Base-by-base conservation (phyloP, 306 rosid species). In the Boehmeria nivea region DNA sequence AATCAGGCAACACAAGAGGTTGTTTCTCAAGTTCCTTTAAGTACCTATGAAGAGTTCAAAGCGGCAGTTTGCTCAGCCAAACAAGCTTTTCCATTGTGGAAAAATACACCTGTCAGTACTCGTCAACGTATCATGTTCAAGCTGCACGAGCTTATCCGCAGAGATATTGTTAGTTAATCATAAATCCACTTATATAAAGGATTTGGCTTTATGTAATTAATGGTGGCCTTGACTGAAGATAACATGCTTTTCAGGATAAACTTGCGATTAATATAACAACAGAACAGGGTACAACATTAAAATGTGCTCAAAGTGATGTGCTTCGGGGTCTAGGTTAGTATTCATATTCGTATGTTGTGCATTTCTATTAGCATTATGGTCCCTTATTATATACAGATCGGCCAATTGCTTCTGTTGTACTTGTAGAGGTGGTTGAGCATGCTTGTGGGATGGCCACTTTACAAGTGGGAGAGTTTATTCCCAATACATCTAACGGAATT, bases 1-100 rank as follows among this genome's bases (percentile, higher is more conserved):
- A 12, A 38, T 34, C 48, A 81, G 95, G 95, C 95, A 33, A 83
- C 95, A 59, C 95, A 83, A 76, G 88, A 86, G 65, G 72, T 81
- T 73, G 88, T 83, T 49, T 83, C 84, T 68, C 91, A 80, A 71
- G 82, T 83, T 69, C 91, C 82, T 52, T 47, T 78, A 64, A 54
- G 78, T 38, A 80, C 86, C 51, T 67, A 69, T 72, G 95, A 76
- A 61, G 95, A 86, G 67, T 83, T 83, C 65, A 83, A 83, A 77
- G 76, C 79, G 51, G 88, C 95, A 58, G 86, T 83, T 37, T 60
- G 54, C 47, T 83, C 91, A 64, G 95, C 95, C 57, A 83, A 78
- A 74, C 81, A 81, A 59, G 91, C 87, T 33, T 86, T 83, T 65
- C 84, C 76, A 21, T 66, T 68, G 12, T 86, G 95, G 95, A 78